Conservation (phyloP, 1,139 yeast species). For the Eremothecium sinecaudum region DNA sequence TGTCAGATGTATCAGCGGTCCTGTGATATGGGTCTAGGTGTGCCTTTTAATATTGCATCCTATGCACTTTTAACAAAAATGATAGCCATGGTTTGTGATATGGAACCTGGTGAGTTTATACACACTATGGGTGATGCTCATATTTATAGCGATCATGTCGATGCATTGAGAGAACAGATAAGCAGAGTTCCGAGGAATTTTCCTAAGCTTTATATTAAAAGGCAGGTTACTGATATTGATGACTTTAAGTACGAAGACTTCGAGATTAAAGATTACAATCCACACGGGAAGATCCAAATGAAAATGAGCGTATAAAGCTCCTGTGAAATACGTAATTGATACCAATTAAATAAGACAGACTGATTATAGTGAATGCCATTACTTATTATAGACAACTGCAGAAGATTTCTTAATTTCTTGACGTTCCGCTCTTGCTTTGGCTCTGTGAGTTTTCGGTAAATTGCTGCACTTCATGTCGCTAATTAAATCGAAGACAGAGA, state of each 20-base stretch:
- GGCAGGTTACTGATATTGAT: constrained; percentile 65
- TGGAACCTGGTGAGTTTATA: constrained; percentile 91
- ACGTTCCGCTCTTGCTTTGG: constrained; percentile 13
- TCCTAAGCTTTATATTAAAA: constrained; percentile 65
- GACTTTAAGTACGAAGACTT: constrained; percentile 86
- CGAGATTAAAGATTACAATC: constrained; percentile 66
- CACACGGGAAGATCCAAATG: constrained; percentile 82
- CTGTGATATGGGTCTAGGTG: constrained; percentile 99
- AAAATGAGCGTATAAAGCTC: constrained; percentile 59
- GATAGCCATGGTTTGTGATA: constrained; percentile 90
- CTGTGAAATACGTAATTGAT: too few relatives aligned
- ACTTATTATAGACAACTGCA: too few relatives aligned
- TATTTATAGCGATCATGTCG: constrained; percentile 85
- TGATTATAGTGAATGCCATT: too few relatives aligned
- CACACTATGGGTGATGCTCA: constrained; percentile 98
- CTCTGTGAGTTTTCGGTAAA: constrained; percentile 22
- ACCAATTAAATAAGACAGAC: too few relatives aligned
- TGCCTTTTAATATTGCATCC: constrained; percentile 95
- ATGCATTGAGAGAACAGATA: constrained; percentile 74
- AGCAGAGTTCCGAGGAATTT: constrained; percentile 64
- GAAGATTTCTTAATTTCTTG: constrained; percentile 1
- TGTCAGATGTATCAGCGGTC: constrained; percentile 92
- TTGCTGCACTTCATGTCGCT: constrained; percentile 15
- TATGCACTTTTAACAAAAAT: constrained; percentile 84
- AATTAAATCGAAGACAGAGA: constrained; percentile 27